Evolutionary conservation across 257 asterid species (phyloP), one percentile per base, ranked within the genome.

Genomic region (Salvia rosmarinus): DNA sequence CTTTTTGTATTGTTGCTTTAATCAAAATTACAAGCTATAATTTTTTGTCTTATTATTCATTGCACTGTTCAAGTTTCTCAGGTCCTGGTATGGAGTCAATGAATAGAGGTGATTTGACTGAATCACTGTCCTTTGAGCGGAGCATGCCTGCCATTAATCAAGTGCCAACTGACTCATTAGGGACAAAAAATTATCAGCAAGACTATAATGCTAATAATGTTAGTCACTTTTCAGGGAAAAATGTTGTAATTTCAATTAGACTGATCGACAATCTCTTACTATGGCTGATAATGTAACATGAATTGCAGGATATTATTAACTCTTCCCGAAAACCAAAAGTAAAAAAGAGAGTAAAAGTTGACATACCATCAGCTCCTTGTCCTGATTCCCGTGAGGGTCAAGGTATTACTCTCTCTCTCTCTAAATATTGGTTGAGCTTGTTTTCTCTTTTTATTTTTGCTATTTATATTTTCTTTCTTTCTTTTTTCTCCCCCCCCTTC

Each of bases 61-160:
- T 79, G 79, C 80, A 75, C 66, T 82, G 78, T 82, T 86, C 95
- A 89, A 89, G 96, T 81, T 88, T 90, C 90, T 83, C 98, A 95
- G 98, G 96, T 90, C 86, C 83, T 81, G 75, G 83, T 67, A 83
- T 79, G 86, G 89, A 88, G 86, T 73, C 89, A 63, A 77, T 74
- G 71, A 64, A 68, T 80, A 67, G 68, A 39, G 77, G 81, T 78
- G 77, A 79, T 67, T 67, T 82, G 76, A 79, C 81, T 66, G 88
- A 83, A 78, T 68, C 86, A 23, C 87, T 72, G 81, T 52, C 87
- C 64, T 50, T 59, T 69, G 94, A 78, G 83, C 86, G 70, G 79
- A 85, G 68, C 67, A 63, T 73, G 74, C 82, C 81, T 34, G 60
- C 68, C 14, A 59, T 67, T 25, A 78, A 77, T 76, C 87, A 83